These are phyloP conservation scores for Arctium minus DNA, from an alignment of 129 eudicot species.

Conservation along the genomic window DNA sequence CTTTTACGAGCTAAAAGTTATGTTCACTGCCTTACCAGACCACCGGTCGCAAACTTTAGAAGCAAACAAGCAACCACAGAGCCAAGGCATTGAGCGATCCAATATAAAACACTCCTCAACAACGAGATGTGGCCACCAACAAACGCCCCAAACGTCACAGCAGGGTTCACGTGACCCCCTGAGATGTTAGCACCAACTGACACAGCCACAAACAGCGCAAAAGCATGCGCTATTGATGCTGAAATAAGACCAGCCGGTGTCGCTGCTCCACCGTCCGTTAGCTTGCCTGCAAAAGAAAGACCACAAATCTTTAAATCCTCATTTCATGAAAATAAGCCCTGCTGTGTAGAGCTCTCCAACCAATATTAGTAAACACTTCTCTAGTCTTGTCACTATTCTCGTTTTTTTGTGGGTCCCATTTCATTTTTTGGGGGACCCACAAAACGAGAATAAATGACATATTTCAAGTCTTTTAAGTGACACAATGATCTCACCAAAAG, in stretches of 20 bases:
- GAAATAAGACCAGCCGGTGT: slow-evolving; percentile 51
- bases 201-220: slow-evolving; percentile 47
- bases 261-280: slow-evolving; percentile 39
- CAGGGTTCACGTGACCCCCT: slow-evolving; percentile 59
- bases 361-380: neutral
- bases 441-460: neutral
- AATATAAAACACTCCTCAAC: slow-evolving; percentile 42
- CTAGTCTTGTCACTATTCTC: neutral
- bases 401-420: neutral
- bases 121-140: slow-evolving; percentile 63
- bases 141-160: slow-evolving; percentile 49
- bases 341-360: neutral
- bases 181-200: slow-evolving; percentile 62
- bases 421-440: neutral
- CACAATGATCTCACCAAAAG: slow-evolving; percentile 30
- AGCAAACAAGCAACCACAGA: slow-evolving; percentile 55
- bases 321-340: neutral
- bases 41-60: slow-evolving; percentile 43
- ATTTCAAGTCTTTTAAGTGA: neutral
- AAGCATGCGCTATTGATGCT: slow-evolving; percentile 51
- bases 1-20: neutral
- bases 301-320: neutral
- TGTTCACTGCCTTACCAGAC: slow-evolving; percentile 39
- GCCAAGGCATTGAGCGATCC: slow-evolving; percentile 63
- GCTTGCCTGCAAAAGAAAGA: slow-evolving; percentile 29